Evolutionary conservation across 441 rosid genomes (phyloP).

Genomic region (Arabidopsis hybrid): DNA sequence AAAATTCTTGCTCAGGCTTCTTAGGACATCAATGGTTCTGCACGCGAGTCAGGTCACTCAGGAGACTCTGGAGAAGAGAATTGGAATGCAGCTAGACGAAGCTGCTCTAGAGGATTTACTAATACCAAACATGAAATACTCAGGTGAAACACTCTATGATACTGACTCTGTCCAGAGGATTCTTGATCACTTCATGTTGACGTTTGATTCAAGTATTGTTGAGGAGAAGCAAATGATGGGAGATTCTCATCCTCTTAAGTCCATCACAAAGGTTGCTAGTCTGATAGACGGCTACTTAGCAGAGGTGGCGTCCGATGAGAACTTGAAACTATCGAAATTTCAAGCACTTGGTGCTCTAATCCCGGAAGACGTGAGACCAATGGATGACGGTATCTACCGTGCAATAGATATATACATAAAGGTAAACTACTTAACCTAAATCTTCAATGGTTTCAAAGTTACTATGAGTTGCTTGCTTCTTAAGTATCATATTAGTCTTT

Average conservation of each 20-base stretch:
- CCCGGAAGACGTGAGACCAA: slow-evolving; percentile 81
- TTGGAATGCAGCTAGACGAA: slow-evolving; percentile 78
- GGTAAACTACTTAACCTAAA: slow-evolving; percentile 47
- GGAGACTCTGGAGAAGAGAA: slow-evolving; percentile 72
- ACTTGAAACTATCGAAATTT: slow-evolving; percentile 78
- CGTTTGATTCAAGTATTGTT: slow-evolving; percentile 43
- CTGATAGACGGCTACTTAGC: slow-evolving; percentile 83
- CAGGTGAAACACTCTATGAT: slow-evolving; percentile 83
- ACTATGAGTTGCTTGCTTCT: background rate
- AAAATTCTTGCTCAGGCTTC: slow-evolving; percentile 83
- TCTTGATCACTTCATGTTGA: slow-evolving; percentile 76
- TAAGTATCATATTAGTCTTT: background rate
- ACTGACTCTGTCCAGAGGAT: slow-evolving; percentile 86
- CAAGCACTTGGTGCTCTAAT: slow-evolving; percentile 73
- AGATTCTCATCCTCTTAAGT: slow-evolving; percentile 59
- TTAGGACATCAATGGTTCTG: slow-evolving; percentile 75
- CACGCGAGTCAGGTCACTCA: slow-evolving; percentile 62
- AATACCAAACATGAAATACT: slow-evolving; percentile 81
- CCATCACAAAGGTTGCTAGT: slow-evolving; percentile 75
- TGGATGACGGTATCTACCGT: slow-evolving; percentile 92
- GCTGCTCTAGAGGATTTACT: slow-evolving; percentile 83
- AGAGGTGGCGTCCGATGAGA: slow-evolving; percentile 93
- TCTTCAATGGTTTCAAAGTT: background rate
- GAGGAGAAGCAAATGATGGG: slow-evolving; percentile 62
- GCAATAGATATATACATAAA: slow-evolving; percentile 89